Evolutionary conservation across 805 yeast genomes (phyloP), one percentile per base, ranked within the genome.

Genomic region (Metschnikowia amazonensis): DNA sequence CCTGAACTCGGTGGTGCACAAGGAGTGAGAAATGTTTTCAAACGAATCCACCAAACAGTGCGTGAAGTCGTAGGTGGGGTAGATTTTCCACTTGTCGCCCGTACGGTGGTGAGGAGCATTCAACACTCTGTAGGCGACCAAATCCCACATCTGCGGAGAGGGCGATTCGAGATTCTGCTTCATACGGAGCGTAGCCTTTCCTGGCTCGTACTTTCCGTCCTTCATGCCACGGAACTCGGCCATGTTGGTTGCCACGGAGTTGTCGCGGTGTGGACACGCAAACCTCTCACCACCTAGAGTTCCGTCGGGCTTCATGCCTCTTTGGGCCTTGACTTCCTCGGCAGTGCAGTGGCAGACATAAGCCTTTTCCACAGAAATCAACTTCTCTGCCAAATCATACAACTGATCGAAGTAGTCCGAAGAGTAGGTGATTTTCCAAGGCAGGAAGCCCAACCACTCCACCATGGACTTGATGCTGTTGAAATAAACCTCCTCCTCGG

Each of bases 71-170:
- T 94, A 94, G 20, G 99, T 94, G 55, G 99, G 99, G 62, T 94
- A 94, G 50, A 94, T 92, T 69, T 86, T 88, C 99, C 99, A 94
- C 68, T 87, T 87, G 62, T 81, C 84, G 46, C 98, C 99, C 10
- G 99, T 94, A 70, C 98, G 84, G 69, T 92, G 95, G 69, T 94
- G 99, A 28, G 89, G 80, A 11, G 96, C 89, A 57, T 92, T 78
- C 58, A 94, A 75, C 3, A 94, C 96, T 65, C 99, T 81, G 71
- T 94, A 94, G 10, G 99, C 99, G 51, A 94, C 94, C 53, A 94
- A 77, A 69, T 94, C 99, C 99, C 99, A 94, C 99, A 94, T 94
- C 72, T 94, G 99, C 14, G 99, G 99, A 52, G 88, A 86, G 52
- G 97, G 96, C 14, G 94, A 86, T 7, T 67, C 63, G 52, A 94